Evolutionary conservation across 2,329 filamentous ascomycete species (phyloP).

Genomic region (Botrytis porri): DNA sequence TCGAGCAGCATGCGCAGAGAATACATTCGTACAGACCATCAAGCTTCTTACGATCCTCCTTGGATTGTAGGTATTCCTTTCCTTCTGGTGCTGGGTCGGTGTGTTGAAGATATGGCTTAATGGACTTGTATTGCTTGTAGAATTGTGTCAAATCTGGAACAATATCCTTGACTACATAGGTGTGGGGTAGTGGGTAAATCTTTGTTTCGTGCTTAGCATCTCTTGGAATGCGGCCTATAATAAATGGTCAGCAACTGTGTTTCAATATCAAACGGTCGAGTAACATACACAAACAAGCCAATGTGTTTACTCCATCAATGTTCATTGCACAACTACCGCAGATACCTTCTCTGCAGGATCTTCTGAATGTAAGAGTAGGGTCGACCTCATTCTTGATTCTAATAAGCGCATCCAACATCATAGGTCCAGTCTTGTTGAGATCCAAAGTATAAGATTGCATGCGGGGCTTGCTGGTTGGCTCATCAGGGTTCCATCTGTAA

Average conservation of each 20-base stretch:
- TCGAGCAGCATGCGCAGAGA: slow-evolving; percentile 98
- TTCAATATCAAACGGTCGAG: background rate
- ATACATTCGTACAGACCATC: slow-evolving; percentile 99
- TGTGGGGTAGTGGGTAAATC: slow-evolving; percentile 97
- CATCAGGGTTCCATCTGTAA: slow-evolving; percentile 98
- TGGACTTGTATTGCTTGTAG: slow-evolving; percentile 99
- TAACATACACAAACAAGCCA: slow-evolving; percentile 91
- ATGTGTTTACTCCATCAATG: slow-evolving; percentile 97
- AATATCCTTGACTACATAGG: slow-evolving; percentile 98
- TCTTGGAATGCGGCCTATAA: slow-evolving; percentile 82
- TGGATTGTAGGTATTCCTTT: slow-evolving; percentile 86
- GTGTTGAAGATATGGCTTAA: slow-evolving; percentile 96
- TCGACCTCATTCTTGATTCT: slow-evolving; percentile 99
- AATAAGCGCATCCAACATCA: slow-evolving; percentile 96
- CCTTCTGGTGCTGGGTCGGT: slow-evolving; percentile 81
- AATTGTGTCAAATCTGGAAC: slow-evolving; percentile 97
- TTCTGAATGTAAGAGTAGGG: slow-evolving; percentile 90
- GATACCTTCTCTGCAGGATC: slow-evolving; percentile 96
- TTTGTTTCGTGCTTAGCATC: slow-evolving; percentile 79
- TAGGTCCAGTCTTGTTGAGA: slow-evolving; percentile 97
- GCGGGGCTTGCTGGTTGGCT: slow-evolving; percentile 84
- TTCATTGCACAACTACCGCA: slow-evolving; percentile 99
- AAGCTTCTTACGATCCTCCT: slow-evolving; percentile 87
- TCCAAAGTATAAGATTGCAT: slow-evolving; percentile 97
- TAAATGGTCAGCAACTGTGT: slow-evolving; percentile 33